Conservation (phyloP, 2,329 filamentous ascomycete genomes). For the Botrytis sinoallii region DNA sequence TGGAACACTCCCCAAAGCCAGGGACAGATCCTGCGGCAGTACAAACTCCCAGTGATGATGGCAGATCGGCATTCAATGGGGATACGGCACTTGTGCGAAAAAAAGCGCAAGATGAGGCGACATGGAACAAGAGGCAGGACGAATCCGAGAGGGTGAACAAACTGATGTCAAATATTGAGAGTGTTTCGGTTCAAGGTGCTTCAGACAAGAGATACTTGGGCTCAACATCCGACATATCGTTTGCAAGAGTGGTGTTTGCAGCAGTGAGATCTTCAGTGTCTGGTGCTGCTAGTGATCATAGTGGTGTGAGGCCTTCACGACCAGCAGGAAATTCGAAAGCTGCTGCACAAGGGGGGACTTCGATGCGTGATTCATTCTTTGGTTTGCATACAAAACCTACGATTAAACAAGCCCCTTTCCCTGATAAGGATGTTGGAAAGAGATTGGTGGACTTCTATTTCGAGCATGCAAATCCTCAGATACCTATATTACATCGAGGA, state of each 20-base stretch:
- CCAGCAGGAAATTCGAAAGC: constrained; percentile 43
- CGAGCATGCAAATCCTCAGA: constrained; percentile 93
- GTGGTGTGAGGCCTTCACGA: constrained; percentile 58
- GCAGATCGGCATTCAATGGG: constrained; percentile 26
- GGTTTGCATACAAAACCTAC: constrained; percentile 89
- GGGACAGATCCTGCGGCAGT: constrained; percentile 33
- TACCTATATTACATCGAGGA: constrained; percentile 82
- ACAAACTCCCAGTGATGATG: constrained; percentile 36
- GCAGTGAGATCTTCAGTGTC: constrained; percentile 75
- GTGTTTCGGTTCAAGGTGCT: constrained; percentile 73
- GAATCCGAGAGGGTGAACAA: constrained; percentile 62
- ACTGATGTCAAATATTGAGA: constrained; percentile 66
- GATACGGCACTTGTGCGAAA: constrained; percentile 23
- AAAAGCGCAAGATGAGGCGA: constrained; percentile 30
- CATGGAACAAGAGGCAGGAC: constrained; percentile 46
- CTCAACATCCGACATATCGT: constrained; percentile 86
- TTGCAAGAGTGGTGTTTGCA: constrained; percentile 89
- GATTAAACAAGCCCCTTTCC: constrained; percentile 82
- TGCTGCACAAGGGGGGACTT: constrained; percentile 57
- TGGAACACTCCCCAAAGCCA: constrained; percentile 57
- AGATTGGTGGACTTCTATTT: constrained; percentile 83
- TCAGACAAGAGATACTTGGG: constrained; percentile 80
- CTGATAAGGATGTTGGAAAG: constrained; percentile 68
- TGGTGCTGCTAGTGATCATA: constrained; percentile 63
- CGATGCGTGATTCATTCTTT: constrained; percentile 95